Conservation (phyloP, 1,284 basidiomycete genomes). For the Neonothopanus nambi region DNA sequence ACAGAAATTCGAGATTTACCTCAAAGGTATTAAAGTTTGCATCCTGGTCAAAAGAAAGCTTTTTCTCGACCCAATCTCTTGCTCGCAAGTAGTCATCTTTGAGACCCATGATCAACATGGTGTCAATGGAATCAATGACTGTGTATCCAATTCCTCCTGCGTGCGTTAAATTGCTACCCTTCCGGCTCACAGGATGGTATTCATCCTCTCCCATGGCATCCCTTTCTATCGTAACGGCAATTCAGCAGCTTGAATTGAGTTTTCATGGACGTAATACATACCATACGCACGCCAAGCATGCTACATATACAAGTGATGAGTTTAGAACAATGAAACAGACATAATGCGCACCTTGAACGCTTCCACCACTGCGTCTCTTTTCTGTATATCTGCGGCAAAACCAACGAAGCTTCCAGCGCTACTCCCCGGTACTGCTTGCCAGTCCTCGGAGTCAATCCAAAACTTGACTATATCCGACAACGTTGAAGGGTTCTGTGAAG, state of each 20-base stretch:
- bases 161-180: slow-evolving; percentile 74
- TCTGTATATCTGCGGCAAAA: slow-evolving; percentile 57
- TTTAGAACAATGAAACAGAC: too few species aligned
- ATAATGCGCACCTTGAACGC: slow-evolving; percentile 67
- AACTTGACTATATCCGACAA: slow-evolving; percentile 22
- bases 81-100: slow-evolving; percentile 79
- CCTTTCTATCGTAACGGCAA: slow-evolving; percentile 50
- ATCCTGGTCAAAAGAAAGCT: slow-evolving; percentile 78
- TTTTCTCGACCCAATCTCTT: slow-evolving; percentile 72
- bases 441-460: slow-evolving; percentile 37
- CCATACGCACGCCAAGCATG: slow-evolving; percentile 83
- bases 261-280: slow-evolving; percentile 30
- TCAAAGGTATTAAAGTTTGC: slow-evolving; percentile 91
- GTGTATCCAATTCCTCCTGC: slow-evolving; percentile 86
- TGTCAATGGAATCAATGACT: slow-evolving; percentile 83
- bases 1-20: slow-evolving; percentile 44
- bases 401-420: slow-evolving; percentile 21
- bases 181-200: slow-evolving; percentile 78
- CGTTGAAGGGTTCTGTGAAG: slow-evolving; percentile 20
- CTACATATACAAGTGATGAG: slow-evolving; percentile 35
- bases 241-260: neutral
- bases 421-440: slow-evolving; percentile 25
- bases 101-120: slow-evolving; percentile 85
- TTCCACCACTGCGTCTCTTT: slow-evolving; percentile 67
- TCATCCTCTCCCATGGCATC: slow-evolving; percentile 91